Evolutionary conservation across 2,329 filamentous ascomycete genomes (phyloP).

Genomic region (Emmonsia crescens): DNA sequence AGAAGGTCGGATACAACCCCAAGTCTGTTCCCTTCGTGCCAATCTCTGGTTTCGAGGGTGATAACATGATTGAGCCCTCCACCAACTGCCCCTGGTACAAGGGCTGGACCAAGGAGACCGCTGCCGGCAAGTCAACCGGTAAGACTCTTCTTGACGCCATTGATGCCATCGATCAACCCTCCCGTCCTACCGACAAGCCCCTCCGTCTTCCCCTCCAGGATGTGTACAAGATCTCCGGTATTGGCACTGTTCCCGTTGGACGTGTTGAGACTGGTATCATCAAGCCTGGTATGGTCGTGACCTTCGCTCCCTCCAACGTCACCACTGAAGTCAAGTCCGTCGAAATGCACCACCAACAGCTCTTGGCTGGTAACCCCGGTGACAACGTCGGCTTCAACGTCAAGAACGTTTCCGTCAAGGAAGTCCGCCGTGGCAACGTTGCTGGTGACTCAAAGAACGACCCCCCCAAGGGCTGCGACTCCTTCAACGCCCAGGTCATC

Average conservation of each 20-base stretch:
- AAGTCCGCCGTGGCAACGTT: slow-evolving; percentile 99
- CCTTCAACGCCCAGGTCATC: slow-evolving; percentile 99
- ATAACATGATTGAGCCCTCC: slow-evolving; percentile 95
- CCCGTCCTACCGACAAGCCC: slow-evolving; percentile 95
- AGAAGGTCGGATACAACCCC: slow-evolving; percentile 99
- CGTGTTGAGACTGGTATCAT: slow-evolving; percentile 99
- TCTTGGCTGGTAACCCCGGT: slow-evolving; percentile 85
- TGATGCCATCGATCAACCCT: slow-evolving; percentile 84
- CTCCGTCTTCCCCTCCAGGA: slow-evolving; percentile 99
- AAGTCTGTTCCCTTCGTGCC: slow-evolving; percentile 97
- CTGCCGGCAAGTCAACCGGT: slow-evolving; percentile 71
- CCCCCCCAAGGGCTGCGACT: slow-evolving; percentile 76
- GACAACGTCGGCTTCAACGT: slow-evolving; percentile 99
- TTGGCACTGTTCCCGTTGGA: slow-evolving; percentile 98
- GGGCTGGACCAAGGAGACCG: slow-evolving; percentile 99
- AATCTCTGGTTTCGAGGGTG: slow-evolving; percentile 99
- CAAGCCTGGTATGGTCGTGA: slow-evolving; percentile 75
- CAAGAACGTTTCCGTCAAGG: slow-evolving; percentile 99
- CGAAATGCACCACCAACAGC: slow-evolving; percentile 99
- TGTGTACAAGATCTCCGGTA: slow-evolving; percentile 99
- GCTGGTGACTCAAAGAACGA: slow-evolving; percentile 99
- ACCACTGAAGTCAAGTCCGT: slow-evolving; percentile 99
- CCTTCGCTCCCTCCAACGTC: slow-evolving; percentile 96
- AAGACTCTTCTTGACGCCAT: slow-evolving; percentile 99
- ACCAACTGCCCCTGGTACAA: slow-evolving; percentile 99